These are phyloP conservation scores for Tremella fuciformis DNA, from an alignment of 768 basidiomycete genomes.

Conservation along the genomic window DNA sequence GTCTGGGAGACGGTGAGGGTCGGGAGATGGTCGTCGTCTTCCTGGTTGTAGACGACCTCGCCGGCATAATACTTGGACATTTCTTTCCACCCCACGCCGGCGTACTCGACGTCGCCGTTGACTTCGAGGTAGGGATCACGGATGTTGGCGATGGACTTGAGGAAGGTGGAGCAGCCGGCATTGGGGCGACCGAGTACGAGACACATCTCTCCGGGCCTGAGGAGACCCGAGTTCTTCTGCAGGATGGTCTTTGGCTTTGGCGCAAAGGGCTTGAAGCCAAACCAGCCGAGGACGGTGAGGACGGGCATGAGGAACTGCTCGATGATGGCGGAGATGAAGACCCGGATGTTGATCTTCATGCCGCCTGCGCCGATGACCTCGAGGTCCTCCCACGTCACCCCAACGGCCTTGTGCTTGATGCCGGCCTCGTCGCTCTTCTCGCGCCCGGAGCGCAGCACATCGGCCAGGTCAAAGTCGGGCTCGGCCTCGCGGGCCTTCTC, in stretches of 20 bases:
- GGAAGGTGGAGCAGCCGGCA: constrained; percentile 77
- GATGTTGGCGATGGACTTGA: constrained; percentile 77
- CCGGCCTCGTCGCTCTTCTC: constrained; percentile 47
- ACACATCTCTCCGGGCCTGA: constrained; percentile 65
- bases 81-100: constrained; percentile 66
- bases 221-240: constrained; percentile 59
- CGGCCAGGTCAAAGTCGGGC: constrained; percentile 49
- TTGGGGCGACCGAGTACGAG: constrained; percentile 81
- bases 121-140: constrained; percentile 66
- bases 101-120: constrained; percentile 70
- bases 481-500: constrained; percentile 50
- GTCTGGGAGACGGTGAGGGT: constrained; percentile 60
- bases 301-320: constrained; percentile 60
- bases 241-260: constrained; percentile 60
- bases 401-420: constrained; percentile 54
- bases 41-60: constrained; percentile 58
- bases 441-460: constrained; percentile 33
- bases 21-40: constrained; percentile 82
- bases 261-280: constrained; percentile 58
- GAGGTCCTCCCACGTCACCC: constrained; percentile 47
- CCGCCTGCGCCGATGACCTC: constrained; percentile 54
- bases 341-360: constrained; percentile 53
- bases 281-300: constrained; percentile 59
- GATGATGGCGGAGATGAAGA: constrained; percentile 54
- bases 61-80: constrained; percentile 64